Evolutionary conservation across 768 basidiomycete species (phyloP), one percentile per base, ranked within the genome.

Genomic region (Crepidotus variabilis): DNA sequence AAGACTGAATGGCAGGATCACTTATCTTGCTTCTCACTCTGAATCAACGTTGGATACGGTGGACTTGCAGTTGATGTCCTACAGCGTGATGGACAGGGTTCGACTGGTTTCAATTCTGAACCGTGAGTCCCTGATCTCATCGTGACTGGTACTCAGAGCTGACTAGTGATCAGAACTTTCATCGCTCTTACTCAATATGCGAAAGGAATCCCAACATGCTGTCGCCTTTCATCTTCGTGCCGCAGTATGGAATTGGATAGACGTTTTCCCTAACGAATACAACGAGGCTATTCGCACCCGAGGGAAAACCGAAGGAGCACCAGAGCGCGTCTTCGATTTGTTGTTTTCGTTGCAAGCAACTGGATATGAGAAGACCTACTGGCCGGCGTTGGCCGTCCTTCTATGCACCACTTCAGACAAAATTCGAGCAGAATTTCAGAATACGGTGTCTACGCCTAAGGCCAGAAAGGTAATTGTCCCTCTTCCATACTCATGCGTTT

Each of bases 171-270:
- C 63, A 89, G 94, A 95, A 66, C 66, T 94, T 1, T 89, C 90
- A 0, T 90, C 89, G 1, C 76, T 92, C 3, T 81, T 96, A 24
- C 83, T 95, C 21, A 90, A 88, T 65, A 88, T 96, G 85, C 84
- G 83, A 60, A 79, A 77, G 33, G 85, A 90, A 39, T 82, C 86
- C 0, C 91, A 92, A 56, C 69, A 80, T 13, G 85, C 88, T 0
- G 79, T 94, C 49, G 84, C 92, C 0, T 74, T 81, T 23, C 83
- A 88, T 23, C 77, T 96, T 34, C 83, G 92, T 20, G 77, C 81
- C 24, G 91, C 90, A 1, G 75, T 96, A 23, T 95, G 94, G 93
- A 92, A 88, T 60, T 96, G 92, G 92, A 85, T 95, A 32, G 85
- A 88, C 28, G 75, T 82, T 21, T 90, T 87, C 64, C 87, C 91